Base-by-base conservation (phyloP, 2,329 filamentous ascomycete species). In the Arthrobotrys musiformis region DNA sequence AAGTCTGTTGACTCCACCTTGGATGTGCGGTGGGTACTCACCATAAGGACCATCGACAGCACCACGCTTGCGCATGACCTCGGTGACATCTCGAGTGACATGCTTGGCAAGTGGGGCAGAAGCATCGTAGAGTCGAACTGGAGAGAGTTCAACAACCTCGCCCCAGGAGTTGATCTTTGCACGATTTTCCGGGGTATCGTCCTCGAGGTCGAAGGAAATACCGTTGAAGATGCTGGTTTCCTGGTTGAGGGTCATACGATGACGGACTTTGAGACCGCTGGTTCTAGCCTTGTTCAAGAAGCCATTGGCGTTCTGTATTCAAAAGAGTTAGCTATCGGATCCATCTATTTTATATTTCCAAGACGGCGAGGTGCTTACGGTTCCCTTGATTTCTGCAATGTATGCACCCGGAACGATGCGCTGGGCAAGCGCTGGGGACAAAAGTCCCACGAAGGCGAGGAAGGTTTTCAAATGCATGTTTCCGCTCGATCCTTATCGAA, bases 381-480 rank as follows among this genome's bases (percentile, higher is more conserved):
- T 66, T 67, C 66, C 66, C 60, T 77, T 77, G 66, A 77, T 70
- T 67, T 77, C 73, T 40, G 66, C 73, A 62, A 77, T 77, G 61
- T 77, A 77, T 15, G 73, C 66, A 70, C 73, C 73, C 52, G 66
- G 73, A 24, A 77, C 19, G 40, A 77, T 77, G 15, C 73, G 73
- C 73, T 77, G 73, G 26, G 73, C 73, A 15, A 77, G 73, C 42
- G 73, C 60, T 28, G 73, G 73, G 50, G 73, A 77, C 73, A 77
- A 66, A 4, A 77, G 73, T 48, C 66, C 73, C 60, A 77, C 66
- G 50, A 77, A 77, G 13, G 73, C 56, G 40, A 77, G 60, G 66
- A 77, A 77, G 13, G 73, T 62, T 33, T 77, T 52, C 60, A 77
- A 67, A 70, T 70, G 73, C 73, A 77, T 77, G 60, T 30, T 77